phyloP scores from a whole-genome alignment of 2,329 filamentous ascomycete genomes.

The Xylaria hypoxylon region DNA sequence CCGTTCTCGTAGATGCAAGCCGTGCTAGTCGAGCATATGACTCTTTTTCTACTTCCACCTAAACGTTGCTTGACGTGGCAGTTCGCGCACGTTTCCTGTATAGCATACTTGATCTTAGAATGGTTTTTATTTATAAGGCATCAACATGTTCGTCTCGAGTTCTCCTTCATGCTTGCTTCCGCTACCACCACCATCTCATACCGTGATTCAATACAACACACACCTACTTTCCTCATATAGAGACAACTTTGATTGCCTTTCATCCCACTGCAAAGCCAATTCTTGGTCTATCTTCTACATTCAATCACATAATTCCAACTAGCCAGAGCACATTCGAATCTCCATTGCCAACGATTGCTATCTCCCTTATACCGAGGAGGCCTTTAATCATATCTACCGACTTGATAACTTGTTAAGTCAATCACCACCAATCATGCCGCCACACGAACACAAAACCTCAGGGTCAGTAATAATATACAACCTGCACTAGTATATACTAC shows the following conservation, averaged over 20 bases:
- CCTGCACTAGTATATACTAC: not conserved
- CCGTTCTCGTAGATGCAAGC: slow-evolving; percentile 19
- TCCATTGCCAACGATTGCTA: not conserved
- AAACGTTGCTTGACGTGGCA: slow-evolving; percentile 31
- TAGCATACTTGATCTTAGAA: not conserved
- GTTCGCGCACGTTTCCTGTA: slow-evolving; percentile 6
- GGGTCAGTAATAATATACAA: slow-evolving; percentile 18
- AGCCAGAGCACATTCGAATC: not conserved
- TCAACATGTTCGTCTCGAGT: not conserved
- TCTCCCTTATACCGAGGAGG: not conserved
- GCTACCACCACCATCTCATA: not conserved
- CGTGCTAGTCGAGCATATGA: slow-evolving; percentile 23
- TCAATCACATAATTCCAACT: not conserved
- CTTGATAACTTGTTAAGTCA: not conserved
- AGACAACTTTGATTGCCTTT: slow-evolving; percentile 1
- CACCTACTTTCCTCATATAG: not conserved
- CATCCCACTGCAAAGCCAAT: not conserved
- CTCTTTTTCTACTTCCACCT: slow-evolving; percentile 34
- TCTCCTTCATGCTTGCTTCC: not conserved
- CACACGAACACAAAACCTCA: slow-evolving; percentile 6
- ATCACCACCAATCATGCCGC: slow-evolving; percentile 25
- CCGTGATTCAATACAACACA: not conserved
- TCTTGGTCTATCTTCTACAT: not conserved
- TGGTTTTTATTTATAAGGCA: slow-evolving; percentile 15
- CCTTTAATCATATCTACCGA: not conserved